Evolutionary conservation across 768 basidiomycete species (phyloP), one percentile per base, ranked within the genome.

Genomic region (Coprinopsis cinerea): DNA sequence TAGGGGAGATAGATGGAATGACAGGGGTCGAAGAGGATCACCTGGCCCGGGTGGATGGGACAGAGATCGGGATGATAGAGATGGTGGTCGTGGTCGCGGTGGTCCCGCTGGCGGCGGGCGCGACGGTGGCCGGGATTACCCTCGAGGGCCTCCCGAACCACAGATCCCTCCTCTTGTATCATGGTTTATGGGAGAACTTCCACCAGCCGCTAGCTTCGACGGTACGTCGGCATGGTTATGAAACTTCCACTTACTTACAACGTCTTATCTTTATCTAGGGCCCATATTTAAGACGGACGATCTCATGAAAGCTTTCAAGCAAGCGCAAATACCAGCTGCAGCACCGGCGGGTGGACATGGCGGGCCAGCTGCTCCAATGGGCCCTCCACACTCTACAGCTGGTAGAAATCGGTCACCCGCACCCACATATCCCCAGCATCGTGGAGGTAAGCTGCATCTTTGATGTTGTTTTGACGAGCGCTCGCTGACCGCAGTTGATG

Each of bases 261-360:
- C 4, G 28, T 1, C 24, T 46, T 49, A 28, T 40, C 13, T 47
- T 23, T 57, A 18, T 56, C 24, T 20, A 94, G 92, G 92, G 3
- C 93, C 93, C 7, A 78, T 91, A 32, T 95, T 95, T 69, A 76
- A 89, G 49, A 85, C 87, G 1, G 93, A 96, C 25, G 92, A 95
- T 64, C 70, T 95, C 32, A 85, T 97, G 82, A 83, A 85, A 53
- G 61, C 92, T 25, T 85, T 96, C 65, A 76, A 82, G 28, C 88
- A 81, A 59, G 87, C 89, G 42, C 81, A 86, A 26, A 89, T 92
- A 48, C 88, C 91, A 83, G 81, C 51, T 75, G 63, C n/a, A n/a
- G n/a, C n/a, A n/a, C n/a, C 39, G 63, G 66, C 40, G 71, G 76
- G 10, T 48, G 63, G 55, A 67, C 75, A 2, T 77, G 77, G 47